Percentiles rank a stretch among this genome's conserved stretches.
Conservation (phyloP, 2,329 filamentous ascomycete genomes). For the Xylaria sp. region DNA sequence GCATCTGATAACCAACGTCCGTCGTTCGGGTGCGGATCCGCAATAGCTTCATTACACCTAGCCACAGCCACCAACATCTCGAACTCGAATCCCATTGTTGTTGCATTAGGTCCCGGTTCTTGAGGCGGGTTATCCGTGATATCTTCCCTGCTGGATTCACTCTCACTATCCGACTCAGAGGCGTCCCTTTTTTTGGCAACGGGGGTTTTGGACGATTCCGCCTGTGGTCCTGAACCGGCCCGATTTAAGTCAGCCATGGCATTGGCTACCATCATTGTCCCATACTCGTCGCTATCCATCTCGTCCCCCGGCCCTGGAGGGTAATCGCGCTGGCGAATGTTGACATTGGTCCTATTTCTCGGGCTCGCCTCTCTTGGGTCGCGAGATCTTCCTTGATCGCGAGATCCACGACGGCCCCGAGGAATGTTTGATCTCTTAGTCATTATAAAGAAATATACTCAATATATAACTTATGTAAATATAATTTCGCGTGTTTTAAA, state of each 20-base stretch:
- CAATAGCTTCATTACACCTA: fast-evolving
- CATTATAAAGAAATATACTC: not conserved
- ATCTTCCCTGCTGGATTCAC: too few relatives aligned
- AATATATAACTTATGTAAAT: not conserved
- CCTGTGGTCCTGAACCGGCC: too few relatives aligned
- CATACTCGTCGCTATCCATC: not conserved
- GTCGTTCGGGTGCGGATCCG: constrained; percentile 40
- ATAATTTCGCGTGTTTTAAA: not conserved
- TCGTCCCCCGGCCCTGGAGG: not conserved
- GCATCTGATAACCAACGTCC: constrained; percentile 26
- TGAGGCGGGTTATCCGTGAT: constrained; percentile 14
- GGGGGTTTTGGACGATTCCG: too few relatives aligned
- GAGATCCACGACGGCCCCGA: too few relatives aligned
- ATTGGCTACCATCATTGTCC: too few relatives aligned
- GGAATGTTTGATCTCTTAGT: too few relatives aligned
- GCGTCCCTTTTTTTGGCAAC: too few relatives aligned
- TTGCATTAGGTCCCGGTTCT: constrained; percentile 14
- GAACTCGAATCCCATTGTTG: constrained; percentile 42
- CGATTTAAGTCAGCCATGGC: too few relatives aligned
- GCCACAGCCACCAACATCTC: constrained; percentile 38
- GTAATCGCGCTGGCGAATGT: not conserved
- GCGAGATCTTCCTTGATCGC: too few relatives aligned
- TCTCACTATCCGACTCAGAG: too few relatives aligned
- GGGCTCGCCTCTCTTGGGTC: too few relatives aligned
- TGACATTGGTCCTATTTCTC: too few relatives aligned